Conservation (phyloP, 2,329 filamentous ascomycete species). For the Phaeosphaeriaceae sp. region DNA sequence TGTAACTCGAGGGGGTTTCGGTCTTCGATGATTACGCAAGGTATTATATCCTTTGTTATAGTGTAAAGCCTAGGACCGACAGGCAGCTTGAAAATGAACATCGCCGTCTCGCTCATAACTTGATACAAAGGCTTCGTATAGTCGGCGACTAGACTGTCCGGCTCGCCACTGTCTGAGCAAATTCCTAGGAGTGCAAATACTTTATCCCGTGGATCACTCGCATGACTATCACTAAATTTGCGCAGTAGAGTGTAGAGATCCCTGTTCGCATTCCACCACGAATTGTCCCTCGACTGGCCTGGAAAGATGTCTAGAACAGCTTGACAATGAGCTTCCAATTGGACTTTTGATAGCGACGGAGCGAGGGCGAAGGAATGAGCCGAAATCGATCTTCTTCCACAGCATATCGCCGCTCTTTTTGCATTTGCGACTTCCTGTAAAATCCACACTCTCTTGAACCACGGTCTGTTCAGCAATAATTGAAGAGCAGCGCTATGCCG, state of each 20-base stretch:
- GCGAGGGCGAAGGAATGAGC: slow-evolving; percentile 16
- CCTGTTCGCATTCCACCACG: slow-evolving; percentile 22
- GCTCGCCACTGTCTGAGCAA: too few relatives aligned
- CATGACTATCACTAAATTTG: slow-evolving; percentile 1
- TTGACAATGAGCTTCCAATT: slow-evolving; percentile 13
- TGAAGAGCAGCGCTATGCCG: slow-evolving; percentile 1
- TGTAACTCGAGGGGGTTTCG: too few relatives aligned
- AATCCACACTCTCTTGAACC: slow-evolving; percentile 27
- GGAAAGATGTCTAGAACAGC: slow-evolving; percentile 28
- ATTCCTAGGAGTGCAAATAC: too few relatives aligned
- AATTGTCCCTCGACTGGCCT: slow-evolving; percentile 11
- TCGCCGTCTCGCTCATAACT: too few relatives aligned
- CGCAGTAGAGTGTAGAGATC: slow-evolving; percentile 22
- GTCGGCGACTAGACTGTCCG: too few relatives aligned
- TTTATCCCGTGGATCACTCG: too few relatives aligned
- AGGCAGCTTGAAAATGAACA: too few relatives aligned
- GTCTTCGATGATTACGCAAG: too few relatives aligned
- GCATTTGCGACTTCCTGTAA: slow-evolving; percentile 29
- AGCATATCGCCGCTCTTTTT: slow-evolving; percentile 8
- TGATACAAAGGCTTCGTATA: too few relatives aligned
- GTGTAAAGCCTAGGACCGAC: too few relatives aligned
- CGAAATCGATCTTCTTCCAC: slow-evolving; percentile 15
- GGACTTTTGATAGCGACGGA: slow-evolving; percentile 5
- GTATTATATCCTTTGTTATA: too few relatives aligned
- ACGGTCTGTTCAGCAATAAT: slow-evolving; percentile 11